Base-by-base conservation (phyloP, 2,329 filamentous ascomycete species). In the Fusarium temperatum region DNA sequence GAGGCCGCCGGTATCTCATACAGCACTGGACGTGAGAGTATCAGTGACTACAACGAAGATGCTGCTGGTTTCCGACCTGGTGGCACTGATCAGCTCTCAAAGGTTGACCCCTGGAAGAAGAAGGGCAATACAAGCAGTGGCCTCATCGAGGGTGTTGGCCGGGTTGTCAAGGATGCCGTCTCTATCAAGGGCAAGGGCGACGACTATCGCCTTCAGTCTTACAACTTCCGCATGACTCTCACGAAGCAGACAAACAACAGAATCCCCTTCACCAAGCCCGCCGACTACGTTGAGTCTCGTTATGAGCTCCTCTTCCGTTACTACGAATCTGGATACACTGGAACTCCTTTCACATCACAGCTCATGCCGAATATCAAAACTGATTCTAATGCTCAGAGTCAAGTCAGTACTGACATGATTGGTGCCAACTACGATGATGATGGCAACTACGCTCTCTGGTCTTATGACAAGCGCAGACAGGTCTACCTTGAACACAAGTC, bases 301-400 rank as follows among this genome's bases (percentile, higher is more conserved):
- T 75, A 75, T 32, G 73, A 75, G 20, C 36, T 75, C 6, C 72
- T 75, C 6, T 60, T 75, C 32, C 73, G 73, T 11, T 75, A 75
- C 38, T 54, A 75, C 15, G 69, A 73, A 28, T 63, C 69, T 6
- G 73, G 73, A 8, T 75, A 73, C 39, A 63, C 35, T 3, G 72
- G 73, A 12, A 51, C 57, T 6, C 72, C 66, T 22, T 74, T 74
- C 38, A 74, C 72, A 9, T 62, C 30, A 11, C 72, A 74, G 48
- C 71, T 74, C 10, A 74, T 74, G 72, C 72, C 72, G 28, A 74
- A 74, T 10, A 24, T 74, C 53, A 74, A 74, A 68, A 74, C 72
- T 3, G 72, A 74, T 36, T 39, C 55, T 26, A 74, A 74, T 44
- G 72, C 72, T 15, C 59, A 58, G 24, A 63, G 72, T 6, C 72